Evolutionary conservation across 331 rosid species (phyloP).

Genomic region (Telfairia occidentalis): DNA sequence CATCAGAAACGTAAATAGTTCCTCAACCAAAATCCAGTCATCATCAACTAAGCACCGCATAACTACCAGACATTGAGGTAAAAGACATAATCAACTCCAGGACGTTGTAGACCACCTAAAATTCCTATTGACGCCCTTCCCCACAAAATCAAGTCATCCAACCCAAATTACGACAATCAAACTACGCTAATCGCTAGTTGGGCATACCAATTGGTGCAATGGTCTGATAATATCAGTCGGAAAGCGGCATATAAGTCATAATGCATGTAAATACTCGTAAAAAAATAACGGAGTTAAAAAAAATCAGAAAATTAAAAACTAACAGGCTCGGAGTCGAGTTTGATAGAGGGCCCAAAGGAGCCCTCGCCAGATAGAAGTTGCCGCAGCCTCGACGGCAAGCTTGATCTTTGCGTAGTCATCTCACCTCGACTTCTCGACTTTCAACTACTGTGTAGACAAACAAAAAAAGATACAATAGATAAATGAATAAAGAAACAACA

Average conservation of each 20-base stretch:
- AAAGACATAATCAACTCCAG: not conserved
- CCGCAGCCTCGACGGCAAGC: constrained; percentile 94
- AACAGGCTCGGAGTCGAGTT: constrained; percentile 81
- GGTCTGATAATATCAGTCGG: constrained; percentile 17
- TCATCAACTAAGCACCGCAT: not conserved
- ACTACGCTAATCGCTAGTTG: not conserved
- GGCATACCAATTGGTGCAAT: constrained; percentile 9
- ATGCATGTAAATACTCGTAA: not conserved
- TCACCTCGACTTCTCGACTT: constrained; percentile 62
- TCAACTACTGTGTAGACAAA: constrained; percentile 23
- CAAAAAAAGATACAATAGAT: not conserved
- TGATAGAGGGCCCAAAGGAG: constrained; percentile 69
- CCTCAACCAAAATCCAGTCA: not conserved
- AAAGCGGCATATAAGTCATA: not conserved
- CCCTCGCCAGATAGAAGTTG: constrained; percentile 81
- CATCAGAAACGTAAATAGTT: not conserved
- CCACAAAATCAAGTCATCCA: constrained; percentile 7
- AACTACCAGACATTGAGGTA: not conserved
- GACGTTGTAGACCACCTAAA: not conserved
- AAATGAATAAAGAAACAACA: not conserved
- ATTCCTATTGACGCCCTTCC: not conserved
- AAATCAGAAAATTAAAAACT: constrained; percentile 13
- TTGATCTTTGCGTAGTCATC: constrained; percentile 80
- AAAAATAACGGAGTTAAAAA: not conserved
- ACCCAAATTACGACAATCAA: constrained; percentile 2